phyloP scores from a whole-genome alignment of 225 moss, liverwort and hornwort species.

The Antitrichia curtipendula region DNA sequence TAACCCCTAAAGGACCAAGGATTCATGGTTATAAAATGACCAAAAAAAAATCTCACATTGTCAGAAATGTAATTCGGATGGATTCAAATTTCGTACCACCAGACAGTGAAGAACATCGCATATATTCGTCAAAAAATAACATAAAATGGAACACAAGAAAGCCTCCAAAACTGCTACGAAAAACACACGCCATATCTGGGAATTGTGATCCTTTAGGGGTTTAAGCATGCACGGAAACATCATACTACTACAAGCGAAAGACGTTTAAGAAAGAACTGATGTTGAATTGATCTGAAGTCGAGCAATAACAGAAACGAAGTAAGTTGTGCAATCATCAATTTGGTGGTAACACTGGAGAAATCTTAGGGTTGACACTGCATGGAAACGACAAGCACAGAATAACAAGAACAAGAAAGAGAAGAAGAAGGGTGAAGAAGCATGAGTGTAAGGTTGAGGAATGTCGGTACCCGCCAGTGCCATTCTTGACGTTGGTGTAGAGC shows the following conservation, averaged over 20 bases:
- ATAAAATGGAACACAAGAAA: background rate
- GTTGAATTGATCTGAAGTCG: background rate
- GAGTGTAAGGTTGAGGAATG: background rate
- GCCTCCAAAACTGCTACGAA: background rate
- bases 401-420: background rate
- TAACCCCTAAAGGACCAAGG: background rate
- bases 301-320: background rate
- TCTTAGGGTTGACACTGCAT: background rate
- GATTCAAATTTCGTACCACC: background rate
- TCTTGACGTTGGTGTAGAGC: conserved; percentile 64
- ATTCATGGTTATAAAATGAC: background rate
- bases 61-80: background rate
- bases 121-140: background rate
- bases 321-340: background rate
- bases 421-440: background rate
- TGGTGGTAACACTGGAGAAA: background rate
- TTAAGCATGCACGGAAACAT: background rate
- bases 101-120: background rate
- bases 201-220: background rate
- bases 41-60: too few relatives aligned
- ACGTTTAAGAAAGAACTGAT: background rate
- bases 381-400: background rate
- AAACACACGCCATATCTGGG: background rate
- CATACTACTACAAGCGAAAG: background rate
- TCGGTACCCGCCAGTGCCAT: background rate